Evolutionary conservation across 2,329 filamentous ascomycete species (phyloP), one percentile per base, ranked within the genome.

Genomic region (Xylariomycetidae sp.): DNA sequence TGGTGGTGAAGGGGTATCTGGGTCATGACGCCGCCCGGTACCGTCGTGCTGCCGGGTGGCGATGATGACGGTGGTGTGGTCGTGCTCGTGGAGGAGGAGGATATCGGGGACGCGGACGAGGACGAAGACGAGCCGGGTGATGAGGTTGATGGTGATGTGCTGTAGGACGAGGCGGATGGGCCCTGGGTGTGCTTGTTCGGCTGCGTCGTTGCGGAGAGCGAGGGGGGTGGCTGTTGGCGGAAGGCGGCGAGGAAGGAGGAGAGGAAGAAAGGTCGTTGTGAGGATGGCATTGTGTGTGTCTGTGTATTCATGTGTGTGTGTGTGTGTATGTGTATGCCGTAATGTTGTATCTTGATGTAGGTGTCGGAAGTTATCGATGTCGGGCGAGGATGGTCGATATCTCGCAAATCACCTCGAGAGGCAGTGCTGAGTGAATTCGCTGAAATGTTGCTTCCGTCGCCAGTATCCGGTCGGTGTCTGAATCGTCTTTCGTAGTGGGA

Each of bases 221-320:
- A 40, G 23, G 51, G 41, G 4, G 51, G 37, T 8, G 49, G 25
- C 22, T 54, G 53, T 36, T 45, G 52, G 9, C 55, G 49, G 36
- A 57, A 56, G 36, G 54, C 55, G 45, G 55, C 53, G n/a, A 58
- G 36, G 38, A 58, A 49, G 35, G 55, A 57, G 16, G 52, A 57
- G 17, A 58, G 48, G 42, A 57, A 57, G 44, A 57, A 58, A 8
- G 55, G 52, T 16, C 55, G 52, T 34, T 58, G 55, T 20, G 54
- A 56, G 11, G 54, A 56, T 25, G 53, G 47, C 53, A 58, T 49
- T 26, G 33, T 42, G 31, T 18, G 12, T 25, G 29, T 30, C 27
- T 32, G 28, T 39, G 25, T 23, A 8, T 23, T 23, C n/a, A 8
- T 23, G 20, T n/a, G n/a, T n/a, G n/a, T n/a, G n/a, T n/a, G n/a